Evolutionary conservation across 2,329 filamentous ascomycete genomes (phyloP), one percentile per base, ranked within the genome.

Genomic region (Dryadomyces quercus-mongolicae): DNA sequence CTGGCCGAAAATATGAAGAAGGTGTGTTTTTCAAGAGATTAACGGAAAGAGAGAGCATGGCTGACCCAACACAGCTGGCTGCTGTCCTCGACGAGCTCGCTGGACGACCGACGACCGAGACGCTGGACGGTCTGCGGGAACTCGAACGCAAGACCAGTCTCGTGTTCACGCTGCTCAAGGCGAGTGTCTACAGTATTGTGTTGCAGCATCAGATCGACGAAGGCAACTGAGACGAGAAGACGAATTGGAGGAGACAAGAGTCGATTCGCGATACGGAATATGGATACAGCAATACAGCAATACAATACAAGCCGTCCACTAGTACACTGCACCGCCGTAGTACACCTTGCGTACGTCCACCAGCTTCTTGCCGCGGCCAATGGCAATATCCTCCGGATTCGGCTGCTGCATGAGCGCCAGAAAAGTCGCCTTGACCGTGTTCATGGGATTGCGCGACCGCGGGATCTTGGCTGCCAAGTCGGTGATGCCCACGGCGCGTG

Each of bases 141-240:
- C 75, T 98, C 54, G 93, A 98, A 74, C 78, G 93, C 62, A 96
- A 97, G 75, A 96, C 92, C 46, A 90, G 89, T 61, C 75, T 95
- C 54, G 92, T 96, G 21, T 97, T 95, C 70, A 98, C 93, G 58
- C 71, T 97, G 66, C 78, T 98, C 66, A 98, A 98, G 74, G 92
- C 93, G 18, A 97, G 92, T 69, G 93, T 98, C 59, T 98, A 98
- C 73, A 95, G 88, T 66, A 98, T 98, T 73, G 91, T 98, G 58
- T 70, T 98, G 73, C 92, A 98, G 78, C 92, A 97, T 77, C 88
- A 97, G 78, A 89, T 95, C 63, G 84, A 85, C 59, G 87, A 84
- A 70, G 86, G 81, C 50, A 75, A 76, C 60, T 70, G 38, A 38
- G 73, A 58, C 65, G 64, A 22, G 66, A 61, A 15, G 65, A 66